Conservation (phyloP, 2,329 filamentous ascomycete species). For the Penicillium expansum region DNA sequence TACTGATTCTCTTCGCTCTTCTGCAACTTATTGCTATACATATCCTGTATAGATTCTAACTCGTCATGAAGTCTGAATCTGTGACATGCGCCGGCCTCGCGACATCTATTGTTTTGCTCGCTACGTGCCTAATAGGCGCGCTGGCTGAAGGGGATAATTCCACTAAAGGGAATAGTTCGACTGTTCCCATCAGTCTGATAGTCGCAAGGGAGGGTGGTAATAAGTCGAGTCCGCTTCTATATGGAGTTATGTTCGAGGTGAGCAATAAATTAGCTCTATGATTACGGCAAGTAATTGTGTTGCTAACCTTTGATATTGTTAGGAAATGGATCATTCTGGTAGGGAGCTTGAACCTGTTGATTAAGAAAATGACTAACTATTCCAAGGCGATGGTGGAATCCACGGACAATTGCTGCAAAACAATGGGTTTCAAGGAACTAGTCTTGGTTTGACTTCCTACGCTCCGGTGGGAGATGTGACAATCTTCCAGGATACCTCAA, state of each 20-base stretch:
- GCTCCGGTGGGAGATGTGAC: slow-evolving; percentile 26
- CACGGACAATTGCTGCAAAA: slow-evolving; percentile 36
- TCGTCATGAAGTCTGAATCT: slow-evolving; percentile 5
- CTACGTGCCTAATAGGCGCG: not conserved
- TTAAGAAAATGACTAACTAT: not conserved
- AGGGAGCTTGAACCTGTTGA: not conserved
- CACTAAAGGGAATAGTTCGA: not conserved
- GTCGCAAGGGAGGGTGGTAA: slow-evolving; percentile 30
- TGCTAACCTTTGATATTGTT: not conserved
- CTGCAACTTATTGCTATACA: not conserved
- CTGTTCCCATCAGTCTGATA: slow-evolving; percentile 25
- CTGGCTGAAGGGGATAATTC: not conserved
- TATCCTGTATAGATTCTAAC: not conserved
- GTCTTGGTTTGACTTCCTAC: slow-evolving; percentile 28
- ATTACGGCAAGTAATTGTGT: not conserved
- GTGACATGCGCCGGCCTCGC: not conserved
- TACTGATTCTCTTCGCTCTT: not conserved
- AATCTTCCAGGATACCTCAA: slow-evolving; percentile 25
- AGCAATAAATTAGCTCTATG: not conserved
- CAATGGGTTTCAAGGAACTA: slow-evolving; percentile 35
- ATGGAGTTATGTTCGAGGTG: slow-evolving; percentile 41
- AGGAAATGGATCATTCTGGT: slow-evolving; percentile 40
- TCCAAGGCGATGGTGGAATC: slow-evolving; percentile 33
- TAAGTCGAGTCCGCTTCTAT: slow-evolving; percentile 33
- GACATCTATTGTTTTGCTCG: not conserved